These are phyloP conservation scores for Chamaenerion angustifolium DNA, from an alignment of 345 rosid genomes.

Conservation along the genomic window DNA sequence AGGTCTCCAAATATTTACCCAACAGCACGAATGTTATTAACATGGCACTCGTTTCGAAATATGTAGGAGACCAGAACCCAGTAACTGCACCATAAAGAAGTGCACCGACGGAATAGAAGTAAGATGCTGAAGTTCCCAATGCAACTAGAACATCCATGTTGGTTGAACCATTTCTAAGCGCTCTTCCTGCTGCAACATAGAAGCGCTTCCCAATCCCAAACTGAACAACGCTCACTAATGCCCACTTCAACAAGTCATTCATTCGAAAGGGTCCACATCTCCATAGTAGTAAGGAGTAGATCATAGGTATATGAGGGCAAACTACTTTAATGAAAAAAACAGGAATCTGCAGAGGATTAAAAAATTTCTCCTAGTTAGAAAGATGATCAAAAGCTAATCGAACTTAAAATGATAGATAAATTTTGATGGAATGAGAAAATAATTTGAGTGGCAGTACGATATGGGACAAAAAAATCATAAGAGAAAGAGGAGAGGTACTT, in stretches of 20 bases:
- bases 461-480: no score
- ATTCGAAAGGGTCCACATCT: conserved; percentile 90
- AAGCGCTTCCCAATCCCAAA: conserved; percentile 96
- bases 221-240: conserved; percentile 76
- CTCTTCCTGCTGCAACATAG: conserved; percentile 91
- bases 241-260: conserved; percentile 99
- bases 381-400: no score
- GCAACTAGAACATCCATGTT: conserved; percentile 99
- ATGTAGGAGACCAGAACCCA: conserved; percentile 91
- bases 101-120: conserved; percentile 91
- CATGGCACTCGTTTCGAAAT: conserved; percentile 98
- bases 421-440: no score
- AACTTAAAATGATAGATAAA: no score
- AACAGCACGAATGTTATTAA: conserved; percentile 88
- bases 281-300: conserved; percentile 64
- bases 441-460: no score
- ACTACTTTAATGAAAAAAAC: conserved; percentile 78
- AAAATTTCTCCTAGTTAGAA: no score
- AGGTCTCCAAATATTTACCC: conserved; percentile 92
- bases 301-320: conserved; percentile 72
- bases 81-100: conserved; percentile 88
- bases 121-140: conserved; percentile 87
- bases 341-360: conserved; percentile 50
- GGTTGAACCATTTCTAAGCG: conserved; percentile 95
- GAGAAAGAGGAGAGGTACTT: conserved; percentile 19